Evolutionary conservation across 257 asterid genomes (phyloP).

Genomic region (Solanum medicagineum): DNA sequence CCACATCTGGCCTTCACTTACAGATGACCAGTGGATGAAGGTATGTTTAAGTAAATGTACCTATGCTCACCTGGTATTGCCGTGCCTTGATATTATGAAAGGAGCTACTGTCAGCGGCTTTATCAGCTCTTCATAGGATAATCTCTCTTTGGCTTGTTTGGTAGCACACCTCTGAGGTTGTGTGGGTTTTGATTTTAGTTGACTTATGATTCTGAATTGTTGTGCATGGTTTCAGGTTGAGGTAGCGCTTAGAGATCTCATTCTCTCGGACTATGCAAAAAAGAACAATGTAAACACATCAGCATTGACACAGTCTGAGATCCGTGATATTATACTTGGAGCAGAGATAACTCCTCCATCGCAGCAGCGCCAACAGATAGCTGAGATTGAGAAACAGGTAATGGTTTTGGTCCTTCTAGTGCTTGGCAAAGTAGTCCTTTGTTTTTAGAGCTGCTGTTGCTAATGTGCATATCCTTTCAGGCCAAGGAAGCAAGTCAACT

Average conservation of each 20-base stretch:
- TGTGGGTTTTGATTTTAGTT: not conserved
- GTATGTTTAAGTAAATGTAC: constrained; percentile 16
- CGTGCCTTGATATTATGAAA: not conserved
- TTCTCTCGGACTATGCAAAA: constrained; percentile 94
- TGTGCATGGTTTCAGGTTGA: constrained; percentile 53
- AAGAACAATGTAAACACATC: constrained; percentile 98
- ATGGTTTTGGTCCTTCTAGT: not conserved
- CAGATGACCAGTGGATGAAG: constrained; percentile 98
- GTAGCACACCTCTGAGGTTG: not conserved
- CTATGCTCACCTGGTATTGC: not conserved
- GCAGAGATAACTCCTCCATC: constrained; percentile 99
- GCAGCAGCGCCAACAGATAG: constrained; percentile 94
- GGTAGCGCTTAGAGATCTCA: constrained; percentile 90
- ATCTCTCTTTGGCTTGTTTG: not conserved
- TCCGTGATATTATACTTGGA: constrained; percentile 97
- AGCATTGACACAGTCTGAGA: constrained; percentile 89
- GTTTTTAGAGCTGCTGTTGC: not conserved
- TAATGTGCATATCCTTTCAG: constrained; percentile 17
- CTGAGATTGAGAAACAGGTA: constrained; percentile 96
- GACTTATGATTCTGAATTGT: not conserved
- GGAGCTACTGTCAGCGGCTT: not conserved
- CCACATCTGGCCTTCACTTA: constrained; percentile 96
- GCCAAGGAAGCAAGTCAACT: constrained; percentile 93
- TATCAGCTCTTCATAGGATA: not conserved
- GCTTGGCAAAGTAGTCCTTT: not conserved